phyloP scores from a whole-genome alignment of 2,329 filamentous ascomycete genomes.

The Penicillium janthinellum region DNA sequence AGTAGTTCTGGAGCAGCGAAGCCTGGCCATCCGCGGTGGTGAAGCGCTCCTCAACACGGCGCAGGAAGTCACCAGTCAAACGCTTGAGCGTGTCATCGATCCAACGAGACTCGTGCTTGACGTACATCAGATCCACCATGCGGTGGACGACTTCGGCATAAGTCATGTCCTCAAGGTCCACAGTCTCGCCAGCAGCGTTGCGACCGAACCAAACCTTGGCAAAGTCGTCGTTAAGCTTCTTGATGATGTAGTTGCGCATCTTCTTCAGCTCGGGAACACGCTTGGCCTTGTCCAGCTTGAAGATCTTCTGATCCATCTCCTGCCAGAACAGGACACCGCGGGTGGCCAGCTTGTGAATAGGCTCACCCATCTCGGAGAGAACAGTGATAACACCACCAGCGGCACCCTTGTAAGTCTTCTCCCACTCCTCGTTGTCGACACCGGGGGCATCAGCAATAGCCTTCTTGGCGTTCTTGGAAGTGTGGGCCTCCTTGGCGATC shows the following conservation, averaged over 20 bases:
- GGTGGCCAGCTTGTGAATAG: conserved; percentile 97
- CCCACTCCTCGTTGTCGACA: conserved; percentile 81
- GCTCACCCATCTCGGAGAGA: conserved; percentile 98
- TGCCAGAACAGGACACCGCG: conserved; percentile 96
- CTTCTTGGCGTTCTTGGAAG: conserved; percentile 82
- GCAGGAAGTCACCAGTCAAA: conserved; percentile 92
- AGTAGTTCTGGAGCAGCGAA: conserved; percentile 85
- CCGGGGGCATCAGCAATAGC: conserved; percentile 85
- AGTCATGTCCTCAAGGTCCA: conserved; percentile 94
- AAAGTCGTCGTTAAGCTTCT: conserved; percentile 93
- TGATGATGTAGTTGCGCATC: conserved; percentile 86
- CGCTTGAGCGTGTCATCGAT: conserved; percentile 82
- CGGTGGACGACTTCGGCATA: conserved; percentile 85
- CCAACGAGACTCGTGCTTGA: conserved; percentile 88
- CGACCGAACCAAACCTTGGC: conserved; percentile 96
- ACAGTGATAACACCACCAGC: conserved; percentile 95
- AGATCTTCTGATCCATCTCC: conserved; percentile 99
- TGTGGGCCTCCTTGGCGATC: conserved; percentile 90
- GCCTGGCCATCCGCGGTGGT: conserved; percentile 69
- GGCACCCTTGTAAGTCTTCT: conserved; percentile 87
- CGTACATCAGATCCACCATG: conserved; percentile 86
- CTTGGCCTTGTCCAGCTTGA: conserved; percentile 93
- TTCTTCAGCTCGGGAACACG: conserved; percentile 84
- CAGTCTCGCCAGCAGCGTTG: conserved; percentile 76
- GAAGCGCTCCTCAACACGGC: conserved; percentile 95